Percentiles rank a stretch among this genome's conserved stretches.
These are phyloP conservation scores for Erythrobasidium hasegawianum DNA, from an alignment of 1,284 basidiomycete species.

Conservation along the genomic window DNA sequence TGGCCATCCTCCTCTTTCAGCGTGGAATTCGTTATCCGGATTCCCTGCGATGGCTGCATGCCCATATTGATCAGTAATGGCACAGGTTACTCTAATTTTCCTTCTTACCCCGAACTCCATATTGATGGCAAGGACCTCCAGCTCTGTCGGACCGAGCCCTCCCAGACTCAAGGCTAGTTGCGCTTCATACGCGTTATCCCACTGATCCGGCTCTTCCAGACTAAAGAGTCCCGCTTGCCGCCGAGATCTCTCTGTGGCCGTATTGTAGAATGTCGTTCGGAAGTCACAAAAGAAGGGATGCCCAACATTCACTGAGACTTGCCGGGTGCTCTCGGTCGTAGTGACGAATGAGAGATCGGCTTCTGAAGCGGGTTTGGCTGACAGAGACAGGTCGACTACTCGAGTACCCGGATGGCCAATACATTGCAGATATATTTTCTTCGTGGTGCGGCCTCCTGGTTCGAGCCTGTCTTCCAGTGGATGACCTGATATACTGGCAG, in stretches of 20 bases:
- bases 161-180: conserved; percentile 5
- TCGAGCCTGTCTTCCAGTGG: conserved; percentile 22
- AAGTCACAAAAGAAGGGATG: conserved; percentile 33
- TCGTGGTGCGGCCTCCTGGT: conserved; percentile 23
- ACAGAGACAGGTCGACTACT: conserved; percentile 1
- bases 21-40: not conserved
- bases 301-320: not conserved
- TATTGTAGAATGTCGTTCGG: conserved; percentile 3
- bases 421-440: not conserved
- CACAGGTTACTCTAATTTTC: too few species aligned
- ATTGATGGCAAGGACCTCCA: conserved; percentile 5
- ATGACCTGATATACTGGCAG: not conserved
- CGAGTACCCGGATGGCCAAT: conserved; percentile 3
- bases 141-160: conserved; percentile 1
- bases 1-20: not conserved
- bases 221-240: not conserved
- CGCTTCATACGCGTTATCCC: not conserved
- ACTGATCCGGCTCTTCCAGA: not conserved
- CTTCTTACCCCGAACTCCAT: not conserved
- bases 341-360: not conserved
- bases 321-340: conserved; percentile 5
- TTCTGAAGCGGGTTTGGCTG: not conserved
- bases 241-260: not conserved
- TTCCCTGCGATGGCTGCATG: not conserved
- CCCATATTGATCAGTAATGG: not conserved